A percentile compares a stretch with the other conserved stretches of the same genome.
Conservation (phyloP, 805 yeast species). For the Naumovozyma castellii region DNA sequence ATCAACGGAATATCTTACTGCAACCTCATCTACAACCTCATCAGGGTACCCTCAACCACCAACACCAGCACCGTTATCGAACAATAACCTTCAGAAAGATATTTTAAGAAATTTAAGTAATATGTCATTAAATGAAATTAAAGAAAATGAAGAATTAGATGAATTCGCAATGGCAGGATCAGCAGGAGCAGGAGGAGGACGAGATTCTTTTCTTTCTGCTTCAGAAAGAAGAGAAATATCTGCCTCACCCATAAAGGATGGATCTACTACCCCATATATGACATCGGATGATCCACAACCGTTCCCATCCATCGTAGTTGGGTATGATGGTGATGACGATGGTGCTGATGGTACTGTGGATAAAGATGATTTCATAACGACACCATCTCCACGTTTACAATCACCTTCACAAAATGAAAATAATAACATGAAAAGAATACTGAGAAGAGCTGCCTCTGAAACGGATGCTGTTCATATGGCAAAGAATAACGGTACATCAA, state of each 20-base stretch:
- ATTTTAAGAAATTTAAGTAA: slow-evolving; percentile 14
- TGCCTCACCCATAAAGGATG: slow-evolving; percentile 1
- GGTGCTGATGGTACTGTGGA: not conserved
- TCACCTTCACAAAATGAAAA: not conserved
- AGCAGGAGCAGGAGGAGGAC: not conserved
- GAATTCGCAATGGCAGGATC: slow-evolving; percentile 8
- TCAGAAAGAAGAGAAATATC: not conserved
- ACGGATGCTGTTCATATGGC: slow-evolving; percentile 48
- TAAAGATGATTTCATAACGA: not conserved
- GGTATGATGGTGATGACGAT: slow-evolving; percentile 9
- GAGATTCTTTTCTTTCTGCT: not conserved
- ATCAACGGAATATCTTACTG: not conserved
- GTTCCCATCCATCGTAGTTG: slow-evolving; percentile 22
- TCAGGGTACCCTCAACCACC: too few relatives aligned
- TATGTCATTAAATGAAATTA: slow-evolving; percentile 28
- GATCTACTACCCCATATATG: slow-evolving; percentile 6
- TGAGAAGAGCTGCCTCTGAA: slow-evolving; percentile 74
- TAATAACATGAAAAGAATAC: not conserved
- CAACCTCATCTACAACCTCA: not conserved
- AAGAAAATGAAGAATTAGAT: slow-evolving; percentile 27
- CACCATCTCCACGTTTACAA: not conserved
- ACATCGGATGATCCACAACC: slow-evolving; percentile 11
- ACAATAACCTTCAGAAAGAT: slow-evolving; percentile 2
- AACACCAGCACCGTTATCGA: slow-evolving; percentile 27
- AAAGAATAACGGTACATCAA: too few relatives aligned